These are phyloP conservation scores for Aspergillus carlsbadensis DNA, from an alignment of 495 filamentous ascomycete genomes.

Conservation along the genomic window DNA sequence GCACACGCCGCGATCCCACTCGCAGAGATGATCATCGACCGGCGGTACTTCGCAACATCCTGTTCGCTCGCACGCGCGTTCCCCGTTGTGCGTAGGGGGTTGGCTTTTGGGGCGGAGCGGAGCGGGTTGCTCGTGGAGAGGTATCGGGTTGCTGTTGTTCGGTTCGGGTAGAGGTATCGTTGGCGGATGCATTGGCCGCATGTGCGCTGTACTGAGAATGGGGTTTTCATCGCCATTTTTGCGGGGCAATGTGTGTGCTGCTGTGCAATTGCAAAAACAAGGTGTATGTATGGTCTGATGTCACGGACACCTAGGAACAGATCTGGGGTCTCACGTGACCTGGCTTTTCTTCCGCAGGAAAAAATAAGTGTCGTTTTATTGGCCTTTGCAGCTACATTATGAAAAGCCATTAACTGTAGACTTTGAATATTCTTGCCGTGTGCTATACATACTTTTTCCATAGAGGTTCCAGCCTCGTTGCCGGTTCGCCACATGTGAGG, in stretches of 20 bases:
- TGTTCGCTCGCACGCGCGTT: constrained; percentile 17
- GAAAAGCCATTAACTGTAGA: too few relatives aligned
- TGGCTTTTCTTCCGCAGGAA: background rate
- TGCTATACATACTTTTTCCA: too few relatives aligned
- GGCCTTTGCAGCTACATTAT: too few relatives aligned
- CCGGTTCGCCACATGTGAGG: too few relatives aligned
- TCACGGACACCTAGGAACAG: background rate
- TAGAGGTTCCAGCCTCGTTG: too few relatives aligned
- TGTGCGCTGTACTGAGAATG: constrained; percentile 22
- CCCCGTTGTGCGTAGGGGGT: constrained; percentile 28
- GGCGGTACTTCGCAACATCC: constrained; percentile 28
- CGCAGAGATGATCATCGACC: constrained; percentile 35
- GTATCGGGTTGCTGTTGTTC: constrained; percentile 14
- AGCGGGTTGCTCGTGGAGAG: constrained; percentile 29
- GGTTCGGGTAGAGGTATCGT: constrained; percentile 21
- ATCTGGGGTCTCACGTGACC: background rate
- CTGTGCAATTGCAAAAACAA: background rate
- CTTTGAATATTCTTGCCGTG: too few relatives aligned
- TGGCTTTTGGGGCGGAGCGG: constrained; percentile 26
- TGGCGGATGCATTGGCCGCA: constrained; percentile 34
- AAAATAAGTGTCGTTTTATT: background rate
- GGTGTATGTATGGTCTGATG: background rate
- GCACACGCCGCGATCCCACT: constrained; percentile 37
- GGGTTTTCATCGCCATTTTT: constrained; percentile 23
- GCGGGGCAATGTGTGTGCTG: background rate